A percentile compares a stretch with the other conserved stretches of the same genome.
phyloP scores from a whole-genome alignment of 805 yeast genomes.

The Kuraishia cidri region DNA sequence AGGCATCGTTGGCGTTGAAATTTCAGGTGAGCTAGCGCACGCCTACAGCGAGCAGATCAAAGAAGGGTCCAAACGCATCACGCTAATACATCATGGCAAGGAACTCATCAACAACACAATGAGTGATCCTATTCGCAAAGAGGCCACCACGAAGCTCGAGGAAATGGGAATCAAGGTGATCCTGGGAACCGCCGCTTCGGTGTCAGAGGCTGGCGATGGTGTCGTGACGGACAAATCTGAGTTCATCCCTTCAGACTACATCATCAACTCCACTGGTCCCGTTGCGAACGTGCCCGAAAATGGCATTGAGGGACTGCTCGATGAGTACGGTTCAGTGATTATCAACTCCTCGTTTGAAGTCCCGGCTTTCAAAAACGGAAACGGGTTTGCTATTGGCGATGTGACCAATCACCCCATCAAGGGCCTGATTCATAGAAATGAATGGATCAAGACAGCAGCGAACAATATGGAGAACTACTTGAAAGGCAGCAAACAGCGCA shows the following conservation, averaged over 20 bases:
- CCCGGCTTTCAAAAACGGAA: conserved; percentile 7
- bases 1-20: conserved; percentile 19
- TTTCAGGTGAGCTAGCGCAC: conserved; percentile 20
- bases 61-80: neutral
- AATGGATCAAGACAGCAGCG: neutral
- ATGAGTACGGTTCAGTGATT: conserved; percentile 6
- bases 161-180: conserved; percentile 4
- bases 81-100: neutral
- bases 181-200: conserved; percentile 6
- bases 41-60: conserved; percentile 6
- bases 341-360: conserved; percentile 13
- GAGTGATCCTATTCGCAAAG: neutral
- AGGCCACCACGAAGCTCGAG: neutral
- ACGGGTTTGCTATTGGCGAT: conserved; percentile 24
- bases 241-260: neutral
- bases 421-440: neutral
- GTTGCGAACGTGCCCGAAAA: conserved; percentile 2
- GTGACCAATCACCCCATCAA: conserved; percentile 13
- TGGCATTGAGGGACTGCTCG: conserved; percentile 3
- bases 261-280: conserved; percentile 4
- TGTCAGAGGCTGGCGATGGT: conserved; percentile 2
- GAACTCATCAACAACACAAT: neutral
- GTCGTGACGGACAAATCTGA: neutral
- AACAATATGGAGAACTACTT: too few relatives aligned
- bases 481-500: neutral